A percentile compares a stretch with the other conserved stretches of the same genome.
These are phyloP conservation scores for Sesbania bispinosa DNA, from an alignment of 306 rosid genomes.

Conservation along the genomic window DNA sequence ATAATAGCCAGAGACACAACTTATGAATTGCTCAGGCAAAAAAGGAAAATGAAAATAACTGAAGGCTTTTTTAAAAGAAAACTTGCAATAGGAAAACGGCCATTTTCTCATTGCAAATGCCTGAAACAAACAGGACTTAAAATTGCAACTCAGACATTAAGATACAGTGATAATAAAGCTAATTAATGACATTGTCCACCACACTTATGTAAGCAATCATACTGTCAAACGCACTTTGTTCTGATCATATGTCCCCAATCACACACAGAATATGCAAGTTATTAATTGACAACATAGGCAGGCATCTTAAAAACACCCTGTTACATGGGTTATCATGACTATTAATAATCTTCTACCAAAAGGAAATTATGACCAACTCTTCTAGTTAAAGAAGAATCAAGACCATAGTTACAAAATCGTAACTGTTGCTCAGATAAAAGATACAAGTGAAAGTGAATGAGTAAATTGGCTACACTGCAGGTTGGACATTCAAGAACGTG, in stretches of 20 bases:
- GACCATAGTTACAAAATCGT: too few species aligned
- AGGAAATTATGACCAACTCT: background rate
- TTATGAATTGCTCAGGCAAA: background rate
- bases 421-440: too few species aligned
- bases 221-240: background rate
- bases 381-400: background rate
- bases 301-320: background rate
- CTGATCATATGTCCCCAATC: conserved; percentile 1
- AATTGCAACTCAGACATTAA: background rate
- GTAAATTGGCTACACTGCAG: too few species aligned
- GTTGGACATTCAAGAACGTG: too few species aligned
- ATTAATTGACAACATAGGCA: background rate
- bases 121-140: conserved; percentile 6
- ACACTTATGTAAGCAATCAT: background rate
- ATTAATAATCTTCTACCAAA: background rate
- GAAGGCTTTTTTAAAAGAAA: background rate
- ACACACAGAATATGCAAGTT: background rate
- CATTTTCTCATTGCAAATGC: background rate
- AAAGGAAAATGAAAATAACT: background rate
- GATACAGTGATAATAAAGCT: background rate
- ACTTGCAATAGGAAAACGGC: background rate
- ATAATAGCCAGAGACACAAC: background rate
- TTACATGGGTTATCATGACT: background rate
- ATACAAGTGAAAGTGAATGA: too few species aligned
- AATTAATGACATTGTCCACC: background rate